Evolutionary conservation across 2,329 filamentous ascomycete species (phyloP).

Genomic region (Triangularia verruculosa): DNA sequence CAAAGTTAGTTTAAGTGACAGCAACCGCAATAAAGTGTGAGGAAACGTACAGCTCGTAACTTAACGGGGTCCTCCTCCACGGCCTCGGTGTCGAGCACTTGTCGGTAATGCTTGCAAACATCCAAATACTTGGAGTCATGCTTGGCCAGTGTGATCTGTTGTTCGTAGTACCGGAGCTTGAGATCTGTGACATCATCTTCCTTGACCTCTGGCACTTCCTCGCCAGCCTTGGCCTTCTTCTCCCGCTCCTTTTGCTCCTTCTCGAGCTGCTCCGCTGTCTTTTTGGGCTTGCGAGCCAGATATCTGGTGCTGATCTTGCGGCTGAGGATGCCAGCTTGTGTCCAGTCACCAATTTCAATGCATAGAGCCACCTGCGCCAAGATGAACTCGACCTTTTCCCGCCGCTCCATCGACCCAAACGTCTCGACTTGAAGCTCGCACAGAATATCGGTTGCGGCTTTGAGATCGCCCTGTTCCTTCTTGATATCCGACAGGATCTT

Average conservation of each 20-base stretch:
- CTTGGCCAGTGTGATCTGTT: conserved; percentile 93
- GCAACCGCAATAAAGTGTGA: conserved; percentile 16
- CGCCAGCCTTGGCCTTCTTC: conserved; percentile 71
- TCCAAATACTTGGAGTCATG: conserved; percentile 97
- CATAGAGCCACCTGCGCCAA: conserved; percentile 90
- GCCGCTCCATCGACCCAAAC: conserved; percentile 94
- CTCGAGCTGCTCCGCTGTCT: conserved; percentile 82
- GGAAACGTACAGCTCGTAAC: conserved; percentile 69
- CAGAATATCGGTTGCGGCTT: conserved; percentile 84
- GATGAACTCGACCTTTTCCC: conserved; percentile 99
- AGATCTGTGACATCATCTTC: conserved; percentile 92
- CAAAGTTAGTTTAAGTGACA: background rate
- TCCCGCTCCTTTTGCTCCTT: conserved; percentile 87
- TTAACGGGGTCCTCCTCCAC: conserved; percentile 87
- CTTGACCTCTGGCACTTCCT: conserved; percentile 73
- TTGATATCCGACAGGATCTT: conserved; percentile 96
- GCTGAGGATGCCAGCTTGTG: conserved; percentile 86
- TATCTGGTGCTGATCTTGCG: conserved; percentile 97
- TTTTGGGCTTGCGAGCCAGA: conserved; percentile 85
- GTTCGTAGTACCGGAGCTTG: conserved; percentile 94
- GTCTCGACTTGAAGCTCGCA: conserved; percentile 99
- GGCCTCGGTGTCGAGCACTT: conserved; percentile 92
- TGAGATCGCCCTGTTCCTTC: conserved; percentile 89
- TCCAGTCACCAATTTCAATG: conserved; percentile 95
- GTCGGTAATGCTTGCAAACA: conserved; percentile 95